Percentiles rank a stretch among this genome's conserved stretches.
Evolutionary conservation across 2,329 filamentous ascomycete genomes (phyloP).

Genomic region (Colletotrichum siamense): DNA sequence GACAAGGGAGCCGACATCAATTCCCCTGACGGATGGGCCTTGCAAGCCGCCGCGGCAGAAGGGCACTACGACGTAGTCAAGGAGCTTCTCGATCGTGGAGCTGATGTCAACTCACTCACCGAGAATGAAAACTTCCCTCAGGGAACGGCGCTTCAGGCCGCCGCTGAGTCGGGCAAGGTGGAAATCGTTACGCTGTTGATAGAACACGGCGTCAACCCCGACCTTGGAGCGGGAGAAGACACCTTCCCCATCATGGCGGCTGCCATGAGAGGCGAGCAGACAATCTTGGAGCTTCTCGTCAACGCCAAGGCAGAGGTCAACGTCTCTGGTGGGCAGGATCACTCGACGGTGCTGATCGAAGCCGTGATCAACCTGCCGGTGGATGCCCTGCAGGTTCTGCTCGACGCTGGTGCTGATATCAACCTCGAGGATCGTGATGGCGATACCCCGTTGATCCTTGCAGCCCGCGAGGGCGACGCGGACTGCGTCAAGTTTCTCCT

Average conservation of each 20-base stretch:
- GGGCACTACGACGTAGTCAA: slow-evolving; percentile 39
- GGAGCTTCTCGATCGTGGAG: slow-evolving; percentile 37
- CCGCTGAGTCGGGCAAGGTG: slow-evolving; percentile 36
- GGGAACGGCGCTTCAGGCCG: slow-evolving; percentile 44
- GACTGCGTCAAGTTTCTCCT: slow-evolving; percentile 38
- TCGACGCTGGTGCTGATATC: slow-evolving; percentile 42
- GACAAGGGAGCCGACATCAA: slow-evolving; percentile 28
- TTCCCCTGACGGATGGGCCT: slow-evolving; percentile 37
- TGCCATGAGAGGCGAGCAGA: slow-evolving; percentile 34
- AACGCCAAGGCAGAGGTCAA: slow-evolving; percentile 39
- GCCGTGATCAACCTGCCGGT: slow-evolving; percentile 38
- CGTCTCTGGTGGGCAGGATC: slow-evolving; percentile 36
- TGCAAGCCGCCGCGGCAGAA: slow-evolving; percentile 41
- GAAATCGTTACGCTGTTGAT: slow-evolving; percentile 43
- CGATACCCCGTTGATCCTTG: slow-evolving; percentile 43
- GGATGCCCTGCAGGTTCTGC: slow-evolving; percentile 33
- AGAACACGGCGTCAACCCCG: slow-evolving; percentile 40
- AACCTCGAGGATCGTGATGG: slow-evolving; percentile 38
- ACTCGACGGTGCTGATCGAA: slow-evolving; percentile 40
- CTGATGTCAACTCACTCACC: slow-evolving; percentile 21
- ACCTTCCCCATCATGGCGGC: slow-evolving; percentile 42
- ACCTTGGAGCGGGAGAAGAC: slow-evolving; percentile 38
- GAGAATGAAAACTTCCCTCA: slow-evolving; percentile 18
- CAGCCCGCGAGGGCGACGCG: slow-evolving; percentile 35
- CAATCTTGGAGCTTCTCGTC: slow-evolving; percentile 40